These are phyloP conservation scores for Colletotrichum kahawae DNA, from an alignment of 2,329 filamentous ascomycete genomes.

Conservation along the genomic window DNA sequence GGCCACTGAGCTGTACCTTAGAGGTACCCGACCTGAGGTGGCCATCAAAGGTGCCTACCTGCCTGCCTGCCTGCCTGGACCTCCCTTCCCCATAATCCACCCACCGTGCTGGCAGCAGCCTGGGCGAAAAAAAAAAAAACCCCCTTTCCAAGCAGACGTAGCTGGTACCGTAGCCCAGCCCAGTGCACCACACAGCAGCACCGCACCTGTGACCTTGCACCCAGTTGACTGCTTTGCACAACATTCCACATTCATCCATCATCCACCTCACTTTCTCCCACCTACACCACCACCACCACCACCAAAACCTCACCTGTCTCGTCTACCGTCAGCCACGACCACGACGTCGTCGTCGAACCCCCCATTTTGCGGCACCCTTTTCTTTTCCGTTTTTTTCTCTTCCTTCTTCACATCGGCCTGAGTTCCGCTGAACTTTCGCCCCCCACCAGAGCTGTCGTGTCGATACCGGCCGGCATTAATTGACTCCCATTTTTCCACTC, in stretches of 20 bases:
- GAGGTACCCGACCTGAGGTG: neutral
- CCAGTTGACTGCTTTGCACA: constrained; percentile 16
- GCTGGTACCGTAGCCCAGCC: neutral
- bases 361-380: constrained; percentile 22
- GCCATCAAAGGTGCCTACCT: neutral
- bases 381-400: constrained; percentile 27
- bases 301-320: constrained; percentile 26
- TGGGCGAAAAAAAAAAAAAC: constrained; percentile 18
- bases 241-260: constrained; percentile 25
- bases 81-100: neutral
- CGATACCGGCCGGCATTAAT: constrained; percentile 22
- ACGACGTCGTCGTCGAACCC: constrained; percentile 19
- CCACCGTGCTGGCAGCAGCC: neutral
- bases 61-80: neutral
- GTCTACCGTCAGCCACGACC: constrained; percentile 22
- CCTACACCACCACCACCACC: constrained; percentile 21
- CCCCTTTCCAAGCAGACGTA: constrained; percentile 5
- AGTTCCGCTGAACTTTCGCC: constrained; percentile 19
- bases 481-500: constrained; percentile 16
- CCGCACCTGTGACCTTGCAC: constrained; percentile 7
- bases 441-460: constrained; percentile 23
- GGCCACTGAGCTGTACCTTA: neutral
- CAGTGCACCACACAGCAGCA: neutral
- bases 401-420: constrained; percentile 28
- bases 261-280: constrained; percentile 25